Conservation (phyloP, 2,329 filamentous ascomycete genomes). For the Teratosphaeria destructans region DNA sequence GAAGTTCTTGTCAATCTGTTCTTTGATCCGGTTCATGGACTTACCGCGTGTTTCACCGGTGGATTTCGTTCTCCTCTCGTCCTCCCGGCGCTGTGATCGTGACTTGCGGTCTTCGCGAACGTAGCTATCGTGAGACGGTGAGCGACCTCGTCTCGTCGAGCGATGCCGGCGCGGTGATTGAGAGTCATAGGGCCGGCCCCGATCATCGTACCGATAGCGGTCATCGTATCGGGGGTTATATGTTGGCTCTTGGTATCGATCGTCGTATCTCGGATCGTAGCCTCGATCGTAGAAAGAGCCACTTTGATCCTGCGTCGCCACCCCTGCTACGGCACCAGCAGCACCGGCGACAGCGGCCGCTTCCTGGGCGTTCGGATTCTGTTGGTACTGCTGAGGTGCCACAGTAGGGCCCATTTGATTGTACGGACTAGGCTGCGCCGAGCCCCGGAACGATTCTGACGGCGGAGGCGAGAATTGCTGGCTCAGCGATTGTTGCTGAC, state of each 20-base stretch:
- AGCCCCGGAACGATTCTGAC: conserved; percentile 13
- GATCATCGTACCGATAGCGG: conserved; percentile 7
- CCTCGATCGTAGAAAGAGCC: neutral
- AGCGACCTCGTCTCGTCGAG: conserved; percentile 1
- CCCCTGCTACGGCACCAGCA: conserved; percentile 2
- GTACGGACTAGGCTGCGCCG: conserved; percentile 14
- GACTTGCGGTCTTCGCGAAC: neutral
- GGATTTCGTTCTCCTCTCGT: conserved; percentile 6
- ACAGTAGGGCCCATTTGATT: conserved; percentile 12
- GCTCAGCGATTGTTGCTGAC: conserved; percentile 1
- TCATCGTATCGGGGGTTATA: conserved; percentile 6
- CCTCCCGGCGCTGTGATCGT: neutral
- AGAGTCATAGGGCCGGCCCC: conserved; percentile 5
- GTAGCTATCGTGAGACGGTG: conserved; percentile 2
- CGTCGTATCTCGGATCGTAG: conserved; percentile 5
- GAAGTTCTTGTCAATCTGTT: conserved; percentile 17
- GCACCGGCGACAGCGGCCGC: conserved; percentile 7
- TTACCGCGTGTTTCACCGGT: conserved; percentile 15
- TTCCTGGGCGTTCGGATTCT: conserved; percentile 20
- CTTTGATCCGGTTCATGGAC: conserved; percentile 11
- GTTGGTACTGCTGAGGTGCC: conserved; percentile 12
- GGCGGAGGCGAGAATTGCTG: conserved; percentile 6
- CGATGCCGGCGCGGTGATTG: neutral
- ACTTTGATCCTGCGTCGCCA: conserved; percentile 1
- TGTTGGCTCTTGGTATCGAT: conserved; percentile 7